Evolutionary conservation across 768 basidiomycete genomes (phyloP).

Genomic region (Cystofilobasidium bisporidii): DNA sequence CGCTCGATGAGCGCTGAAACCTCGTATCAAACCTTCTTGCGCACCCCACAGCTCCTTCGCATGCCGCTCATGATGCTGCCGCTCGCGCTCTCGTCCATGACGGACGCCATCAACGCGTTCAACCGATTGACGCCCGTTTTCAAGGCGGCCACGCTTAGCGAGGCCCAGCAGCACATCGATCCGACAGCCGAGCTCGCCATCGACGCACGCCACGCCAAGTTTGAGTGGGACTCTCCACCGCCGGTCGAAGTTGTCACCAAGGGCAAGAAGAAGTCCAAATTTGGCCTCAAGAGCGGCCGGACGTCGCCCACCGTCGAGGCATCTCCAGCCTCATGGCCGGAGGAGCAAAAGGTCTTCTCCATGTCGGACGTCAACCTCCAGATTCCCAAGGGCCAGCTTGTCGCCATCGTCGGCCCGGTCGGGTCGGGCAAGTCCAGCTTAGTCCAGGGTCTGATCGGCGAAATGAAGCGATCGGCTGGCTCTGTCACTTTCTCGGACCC

Average conservation of each 20-base stretch:
- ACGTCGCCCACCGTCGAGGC: background rate
- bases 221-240: constrained; percentile 53
- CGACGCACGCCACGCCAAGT: constrained; percentile 49
- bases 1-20: constrained; percentile 4
- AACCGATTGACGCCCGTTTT: constrained; percentile 47
- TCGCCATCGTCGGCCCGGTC: constrained; percentile 76
- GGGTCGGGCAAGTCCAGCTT: constrained; percentile 43
- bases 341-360: constrained; percentile 47
- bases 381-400: constrained; percentile 65
- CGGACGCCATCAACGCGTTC: constrained; percentile 58
- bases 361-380: constrained; percentile 55
- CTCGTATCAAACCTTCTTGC: too few relatives aligned
- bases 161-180: constrained; percentile 46
- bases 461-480: constrained; percentile 59
- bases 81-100: constrained; percentile 48
- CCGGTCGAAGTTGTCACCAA: constrained; percentile 10
- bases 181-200: constrained; percentile 47
- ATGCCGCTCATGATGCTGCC: constrained; percentile 37
- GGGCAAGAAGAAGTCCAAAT: constrained; percentile 17
- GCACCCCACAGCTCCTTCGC: constrained; percentile 7
- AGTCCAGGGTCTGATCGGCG: constrained; percentile 56
- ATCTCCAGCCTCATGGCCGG: constrained; percentile 26
- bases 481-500: constrained; percentile 10
- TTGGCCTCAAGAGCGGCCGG: constrained; percentile 4
- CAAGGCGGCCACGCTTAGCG: constrained; percentile 48